Conservation (phyloP, 306 rosid genomes). For the Aeschynomene evenia region DNA sequence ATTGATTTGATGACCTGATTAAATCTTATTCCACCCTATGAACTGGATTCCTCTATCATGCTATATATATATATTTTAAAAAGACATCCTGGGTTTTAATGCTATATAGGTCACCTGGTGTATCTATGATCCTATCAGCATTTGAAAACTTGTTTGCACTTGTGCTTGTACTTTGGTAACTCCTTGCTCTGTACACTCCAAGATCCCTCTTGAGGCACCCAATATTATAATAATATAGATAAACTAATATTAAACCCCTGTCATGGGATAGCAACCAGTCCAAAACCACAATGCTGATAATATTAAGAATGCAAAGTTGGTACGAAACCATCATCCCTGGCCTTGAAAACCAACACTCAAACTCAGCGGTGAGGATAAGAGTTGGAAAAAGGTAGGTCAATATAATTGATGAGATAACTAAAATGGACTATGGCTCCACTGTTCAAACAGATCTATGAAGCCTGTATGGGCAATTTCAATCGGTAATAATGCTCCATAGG, state of each 20-base stretch:
- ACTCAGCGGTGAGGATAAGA: conserved; percentile 3
- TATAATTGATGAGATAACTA: conserved; percentile 14
- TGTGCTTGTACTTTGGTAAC: background rate
- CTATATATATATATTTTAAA: too few relatives aligned
- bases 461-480: background rate
- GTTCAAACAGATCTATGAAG: background rate
- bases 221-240: conserved; percentile 2
- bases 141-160: background rate
- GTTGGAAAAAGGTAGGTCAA: conserved; percentile 18
- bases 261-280: background rate
- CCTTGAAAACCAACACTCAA: background rate
- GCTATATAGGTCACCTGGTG: background rate
- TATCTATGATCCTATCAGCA: background rate
- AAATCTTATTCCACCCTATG: background rate
- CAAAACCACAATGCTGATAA: conserved; percentile 25
- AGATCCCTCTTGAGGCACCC: conserved; percentile 23
- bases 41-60: background rate
- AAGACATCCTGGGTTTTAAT: background rate
- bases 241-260: background rate
- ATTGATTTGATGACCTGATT: background rate
- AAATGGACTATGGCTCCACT: background rate
- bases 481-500: conserved; percentile 10
- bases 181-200: background rate
- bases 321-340: conserved; percentile 1
- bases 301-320: conserved; percentile 29